Percentiles rank a stretch among this genome's conserved stretches.
Evolutionary conservation across 2,329 filamentous ascomycete genomes (phyloP).

Genomic region (Incumbomyces lentus): DNA sequence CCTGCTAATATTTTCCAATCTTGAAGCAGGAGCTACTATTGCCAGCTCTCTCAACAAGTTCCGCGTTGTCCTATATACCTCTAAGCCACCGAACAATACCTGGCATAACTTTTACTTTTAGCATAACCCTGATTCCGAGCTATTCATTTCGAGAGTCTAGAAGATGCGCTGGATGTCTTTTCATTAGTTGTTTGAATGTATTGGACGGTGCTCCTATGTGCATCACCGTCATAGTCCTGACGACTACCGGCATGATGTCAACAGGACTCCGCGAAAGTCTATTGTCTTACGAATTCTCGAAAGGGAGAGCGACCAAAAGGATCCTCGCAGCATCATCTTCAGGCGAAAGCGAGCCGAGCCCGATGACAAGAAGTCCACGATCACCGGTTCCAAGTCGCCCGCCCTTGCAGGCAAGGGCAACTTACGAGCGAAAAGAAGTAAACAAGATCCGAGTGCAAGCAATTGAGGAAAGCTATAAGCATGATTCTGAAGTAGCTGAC

Average conservation of each 20-base stretch:
- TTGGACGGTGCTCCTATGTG: background rate
- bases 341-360: background rate
- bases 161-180: background rate
- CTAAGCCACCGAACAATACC: no score
- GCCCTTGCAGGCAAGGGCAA: background rate
- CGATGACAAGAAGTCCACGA: background rate
- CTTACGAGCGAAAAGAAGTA: background rate
- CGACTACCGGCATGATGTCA: constrained; percentile 1
- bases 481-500: background rate
- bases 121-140: no score
- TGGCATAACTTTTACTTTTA: no score
- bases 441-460: background rate
- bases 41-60: no score
- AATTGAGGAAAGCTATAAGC: background rate
- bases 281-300: constrained; percentile 3
- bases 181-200: constrained; percentile 1
- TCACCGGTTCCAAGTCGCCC: background rate
- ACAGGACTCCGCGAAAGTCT: constrained; percentile 1
- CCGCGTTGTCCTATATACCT: no score
- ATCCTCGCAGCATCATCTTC: background rate
- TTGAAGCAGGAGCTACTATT: no score
- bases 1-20: no score
- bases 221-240: background rate
- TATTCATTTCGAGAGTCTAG: no score
- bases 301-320: background rate